Evolutionary conservation across 1,284 basidiomycete genomes (phyloP), one percentile per base, ranked within the genome.

Genomic region (Sanghuangporus baumii): DNA sequence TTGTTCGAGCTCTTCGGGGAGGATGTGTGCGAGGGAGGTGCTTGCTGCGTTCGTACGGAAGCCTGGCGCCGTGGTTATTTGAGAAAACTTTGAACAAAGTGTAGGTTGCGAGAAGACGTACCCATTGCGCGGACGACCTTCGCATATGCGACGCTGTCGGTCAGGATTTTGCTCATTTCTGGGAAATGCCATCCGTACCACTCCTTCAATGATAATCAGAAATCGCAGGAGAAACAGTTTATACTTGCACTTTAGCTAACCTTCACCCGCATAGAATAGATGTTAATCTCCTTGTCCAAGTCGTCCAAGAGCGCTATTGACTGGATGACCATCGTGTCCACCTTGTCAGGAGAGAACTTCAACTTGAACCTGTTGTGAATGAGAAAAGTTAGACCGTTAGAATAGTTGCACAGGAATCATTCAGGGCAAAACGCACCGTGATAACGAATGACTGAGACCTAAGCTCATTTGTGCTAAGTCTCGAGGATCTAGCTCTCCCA

Each of bases 181-280:
- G 96, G 96, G 85, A 98, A 98, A 80, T 99, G 96, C 96, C 96
- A 99, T 26, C 96, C 96, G 73, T 98, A 99, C 96, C 96, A 99
- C 84, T 98, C 96, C 93, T 94, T 67, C 6, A 65, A 60, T 59
- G 57, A 52, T 46, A 64, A 64, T 14, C 65, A 60, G 52, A 63
- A 57, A 51, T 61, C 4, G 48, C 14, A 2, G 11, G 55, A 31
- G 62, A 36, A 61, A n/a, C 50, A 38, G 20, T 37, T n/a, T 34
- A 14, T 7, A 23, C 31, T 34, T 3, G 14, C 34, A 55, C 26
- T 31, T 31, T 31, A 26, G 31, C 37, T 12, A 66, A 93, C 93
- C 85, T 98, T 98, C 62, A 97, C 94, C 72, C 96, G 87, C 96
- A 99, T 99, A 20, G 95, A 88, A 74, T 98, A 99, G 65, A 98